A percentile compares a stretch with the other conserved stretches of the same genome.
phyloP scores from a whole-genome alignment of 2,329 filamentous ascomycete genomes.

The Apiospora hydei region DNA sequence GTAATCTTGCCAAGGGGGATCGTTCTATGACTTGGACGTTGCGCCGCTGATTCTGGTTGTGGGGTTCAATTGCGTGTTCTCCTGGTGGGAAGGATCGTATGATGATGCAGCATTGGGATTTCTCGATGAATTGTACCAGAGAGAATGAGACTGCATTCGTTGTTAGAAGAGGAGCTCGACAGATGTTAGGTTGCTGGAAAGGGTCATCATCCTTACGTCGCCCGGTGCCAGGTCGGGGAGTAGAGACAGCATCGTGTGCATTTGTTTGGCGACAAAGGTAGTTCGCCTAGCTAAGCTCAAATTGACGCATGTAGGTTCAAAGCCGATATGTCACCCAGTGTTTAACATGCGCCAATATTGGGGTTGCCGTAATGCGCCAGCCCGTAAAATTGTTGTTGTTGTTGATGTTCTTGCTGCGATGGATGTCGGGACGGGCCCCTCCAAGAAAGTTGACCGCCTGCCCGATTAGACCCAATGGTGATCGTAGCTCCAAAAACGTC shows the following conservation, averaged over 20 bases:
- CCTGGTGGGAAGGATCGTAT: conserved; percentile 39
- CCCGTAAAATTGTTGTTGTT: background rate
- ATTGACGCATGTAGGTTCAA: background rate
- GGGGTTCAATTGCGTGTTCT: conserved; percentile 34
- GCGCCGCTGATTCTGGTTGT: conserved; percentile 39
- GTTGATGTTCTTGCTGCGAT: conserved; percentile 6
- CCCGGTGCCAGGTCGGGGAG: conserved; percentile 73
- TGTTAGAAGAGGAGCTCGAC: conserved; percentile 34
- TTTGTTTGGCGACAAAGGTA: background rate
- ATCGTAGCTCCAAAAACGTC: background rate
- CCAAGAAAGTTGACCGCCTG: conserved; percentile 13
- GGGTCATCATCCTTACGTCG: conserved; percentile 58
- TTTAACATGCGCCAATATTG: background rate
- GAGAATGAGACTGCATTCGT: conserved; percentile 68
- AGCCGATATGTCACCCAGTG: background rate
- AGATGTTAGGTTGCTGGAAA: conserved; percentile 11
- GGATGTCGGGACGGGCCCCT: background rate
- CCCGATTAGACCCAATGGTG: background rate
- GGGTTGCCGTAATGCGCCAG: conserved; percentile 28
- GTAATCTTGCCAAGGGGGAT: conserved; percentile 72
- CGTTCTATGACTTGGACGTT: conserved; percentile 51
- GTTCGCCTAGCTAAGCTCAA: background rate
- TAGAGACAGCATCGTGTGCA: conserved; percentile 62
- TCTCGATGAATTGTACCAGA: conserved; percentile 76
- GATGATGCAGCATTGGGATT: conserved; percentile 47